Base-by-base conservation (phyloP, 2,329 filamentous ascomycete species). In the Cylindrodendrum hubeiense region DNA sequence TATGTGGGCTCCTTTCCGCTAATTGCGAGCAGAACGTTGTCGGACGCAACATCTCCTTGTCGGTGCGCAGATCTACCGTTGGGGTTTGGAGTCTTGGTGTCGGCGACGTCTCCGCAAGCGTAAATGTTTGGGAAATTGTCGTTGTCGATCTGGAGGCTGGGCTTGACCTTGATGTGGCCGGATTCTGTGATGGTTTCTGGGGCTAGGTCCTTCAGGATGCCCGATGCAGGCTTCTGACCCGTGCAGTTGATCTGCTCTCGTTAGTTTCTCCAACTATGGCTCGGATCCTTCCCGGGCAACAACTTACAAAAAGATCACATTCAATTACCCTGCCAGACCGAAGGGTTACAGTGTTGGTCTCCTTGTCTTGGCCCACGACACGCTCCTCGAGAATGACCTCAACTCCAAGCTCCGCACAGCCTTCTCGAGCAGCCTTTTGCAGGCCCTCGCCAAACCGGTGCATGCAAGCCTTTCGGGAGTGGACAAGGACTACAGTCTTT, bases 21-120 rank as follows among this genome's bases (percentile, higher is more conserved):
- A 0, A 85, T 82, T 0, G 80, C 76, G 1, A 81, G 77, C 3
- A 88, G 71, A 19, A 91, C 81, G 66, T 91, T 91, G 41, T 84
- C 81, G 2, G 83, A 83, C 0, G 84, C 87, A 4, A 87, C 71
- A 30, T 80, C 78, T 3, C 85, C 86, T 71, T 91, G 89, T 12
- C 81, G 79, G 47, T 81, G 80, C 0, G 86, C 87, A 0, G 87
- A 83, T 10, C 88, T 81, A 0, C 85, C 87, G 72, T 89, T 90
- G 6, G 85, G 85, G 37, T 79, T 76, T 0, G 80, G 79, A 1
- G 82, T 81, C 12, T 76, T 65, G 1, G 83, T 84, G 26, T 87
- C 85, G 4, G 88, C 85, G 5, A 92, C 87, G 67, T 92, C 90
- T 19, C 90, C 90, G n/a, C 88, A 84, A 1, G 86, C 86, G 69